phyloP scores from a whole-genome alignment of 2,329 filamentous ascomycete species.

The Arthrinium puccinioides region DNA sequence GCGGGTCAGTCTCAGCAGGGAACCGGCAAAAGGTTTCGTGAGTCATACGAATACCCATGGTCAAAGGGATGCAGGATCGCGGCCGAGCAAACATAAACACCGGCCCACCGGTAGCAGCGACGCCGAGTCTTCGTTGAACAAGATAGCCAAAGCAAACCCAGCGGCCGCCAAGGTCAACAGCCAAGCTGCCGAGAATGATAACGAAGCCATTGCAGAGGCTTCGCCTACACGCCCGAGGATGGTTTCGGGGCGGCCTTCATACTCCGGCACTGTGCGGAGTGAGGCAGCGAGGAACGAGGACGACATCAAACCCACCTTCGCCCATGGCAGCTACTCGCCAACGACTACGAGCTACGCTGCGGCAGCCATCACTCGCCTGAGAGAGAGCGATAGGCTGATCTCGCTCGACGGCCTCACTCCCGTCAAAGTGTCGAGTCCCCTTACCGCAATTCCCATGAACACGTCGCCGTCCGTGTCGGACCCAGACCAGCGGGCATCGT shows the following conservation, averaged over 20 bases:
- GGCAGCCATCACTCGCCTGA: conserved; percentile 23
- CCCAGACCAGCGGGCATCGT: not conserved
- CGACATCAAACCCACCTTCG: conserved; percentile 21
- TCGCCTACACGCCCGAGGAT: conserved; percentile 18
- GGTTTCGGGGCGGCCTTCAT: conserved; percentile 24
- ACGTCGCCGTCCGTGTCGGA: conserved; percentile 2
- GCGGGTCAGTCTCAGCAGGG: conserved; percentile 32
- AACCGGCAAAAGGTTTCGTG: conserved; percentile 28
- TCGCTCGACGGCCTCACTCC: conserved; percentile 20
- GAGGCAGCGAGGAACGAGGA: conserved; percentile 17
- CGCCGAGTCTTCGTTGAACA: conserved; percentile 34
- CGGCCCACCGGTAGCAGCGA: conserved; percentile 27
- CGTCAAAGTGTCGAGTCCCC: conserved; percentile 19
- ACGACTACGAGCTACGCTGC: conserved; percentile 25
- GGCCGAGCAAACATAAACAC: too few relatives aligned
- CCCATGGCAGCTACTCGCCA: conserved; percentile 17
- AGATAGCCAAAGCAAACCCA: conserved; percentile 31
- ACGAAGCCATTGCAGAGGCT: conserved; percentile 9
- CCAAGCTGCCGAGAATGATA: too few relatives aligned
- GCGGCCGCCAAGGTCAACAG: conserved; percentile 20
- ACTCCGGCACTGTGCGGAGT: conserved; percentile 21
- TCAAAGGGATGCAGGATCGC: conserved; percentile 10
- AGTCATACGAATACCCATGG: conserved; percentile 12
- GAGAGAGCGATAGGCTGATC: conserved; percentile 16
- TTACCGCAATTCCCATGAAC: conserved; percentile 11